Base-by-base conservation (phyloP, 176 grass and related monocot species). In the Carex littledalei region DNA sequence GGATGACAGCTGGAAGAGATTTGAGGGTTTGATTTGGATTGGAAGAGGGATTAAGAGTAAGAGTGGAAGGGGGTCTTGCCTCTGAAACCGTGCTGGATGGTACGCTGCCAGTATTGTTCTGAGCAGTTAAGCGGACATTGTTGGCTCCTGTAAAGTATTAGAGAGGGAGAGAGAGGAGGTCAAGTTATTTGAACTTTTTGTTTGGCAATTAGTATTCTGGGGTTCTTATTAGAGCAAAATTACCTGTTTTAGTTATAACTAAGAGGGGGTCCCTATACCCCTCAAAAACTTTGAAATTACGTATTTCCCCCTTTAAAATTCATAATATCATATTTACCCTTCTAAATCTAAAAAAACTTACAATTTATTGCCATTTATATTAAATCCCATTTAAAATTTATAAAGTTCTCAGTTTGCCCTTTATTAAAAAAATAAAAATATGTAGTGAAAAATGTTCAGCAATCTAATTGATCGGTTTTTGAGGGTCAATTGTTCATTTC, bases 11-110 rank as follows among this genome's bases (percentile, higher is more conserved):
- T 65, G 81, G 81, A n/a, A 63, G 20, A 63, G 79, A 22, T 64
- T 82, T 61, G 79, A 63, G 79, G 39, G 79, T 45, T 82, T 82
- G 56, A n/a, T 65, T 82, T 37, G 35, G 56, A 63, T 65, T 61
- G 11, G 59, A 65, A 82, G 56, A 61, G 37, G 63, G 45, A 68
- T 69, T 67, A 53, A 67, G n/a, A n/a, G n/a, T 63, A 59, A 16
- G 53, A 60, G 62, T 65, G 18, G 35, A 47, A 82, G 18, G 29
- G 6, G 39, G 59, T 56, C 59, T 47, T 49, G 81, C 81, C 35
- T 65, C 56, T 49, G 74, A 84, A 31, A 63, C 41, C 29, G 78
- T 84, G 13, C n/a, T 47, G 31, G 74, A n/a, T 7, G 18, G 45
- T 79, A 52, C 1, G 29, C 52, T 78, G 74, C 39, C 39, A 47